Conservation (phyloP, 257 asterid genomes). For the Dorcoceras hygrometricum region DNA sequence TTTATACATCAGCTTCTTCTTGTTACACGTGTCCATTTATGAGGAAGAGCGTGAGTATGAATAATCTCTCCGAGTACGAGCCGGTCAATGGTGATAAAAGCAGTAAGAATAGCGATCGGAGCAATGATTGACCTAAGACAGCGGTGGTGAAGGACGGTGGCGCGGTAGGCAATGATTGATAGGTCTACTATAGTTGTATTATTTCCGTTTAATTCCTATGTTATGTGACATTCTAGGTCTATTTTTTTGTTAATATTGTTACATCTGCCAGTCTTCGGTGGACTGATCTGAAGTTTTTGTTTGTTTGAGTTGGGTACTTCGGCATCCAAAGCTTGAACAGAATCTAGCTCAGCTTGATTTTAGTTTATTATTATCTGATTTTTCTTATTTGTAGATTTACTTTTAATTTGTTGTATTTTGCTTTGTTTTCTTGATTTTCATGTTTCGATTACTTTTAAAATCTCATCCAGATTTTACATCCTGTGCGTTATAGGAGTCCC, state of each 20-base stretch:
- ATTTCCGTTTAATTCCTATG: not conserved
- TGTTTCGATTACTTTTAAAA: conserved; percentile 3
- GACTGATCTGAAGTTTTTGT: conserved; percentile 12
- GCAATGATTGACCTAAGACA: conserved; percentile 32
- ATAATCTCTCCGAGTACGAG: conserved; percentile 65
- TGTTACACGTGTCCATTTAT: too few species aligned
- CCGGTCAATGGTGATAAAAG: conserved; percentile 29
- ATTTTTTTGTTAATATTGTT: conserved; percentile 7
- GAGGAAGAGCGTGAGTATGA: conserved; percentile 93
- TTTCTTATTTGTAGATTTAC: too few species aligned
- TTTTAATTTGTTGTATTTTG: not conserved
- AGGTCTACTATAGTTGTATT: too few species aligned
- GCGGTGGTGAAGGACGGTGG: conserved; percentile 31
- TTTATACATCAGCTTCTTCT: too few species aligned
- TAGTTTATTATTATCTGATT: not conserved
- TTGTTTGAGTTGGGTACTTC: not conserved
- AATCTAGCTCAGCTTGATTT: conserved; percentile 5
- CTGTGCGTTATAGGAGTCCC: conserved; percentile 64
- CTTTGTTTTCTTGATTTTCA: conserved; percentile 12
- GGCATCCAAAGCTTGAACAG: not conserved
- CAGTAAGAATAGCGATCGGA: too few species aligned
- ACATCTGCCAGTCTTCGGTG: conserved; percentile 1
- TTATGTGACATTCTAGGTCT: not conserved
- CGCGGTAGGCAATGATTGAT: conserved; percentile 28
- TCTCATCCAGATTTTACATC: not conserved